phyloP scores from a whole-genome alignment of 345 rosid genomes.

The Linum lewisii region DNA sequence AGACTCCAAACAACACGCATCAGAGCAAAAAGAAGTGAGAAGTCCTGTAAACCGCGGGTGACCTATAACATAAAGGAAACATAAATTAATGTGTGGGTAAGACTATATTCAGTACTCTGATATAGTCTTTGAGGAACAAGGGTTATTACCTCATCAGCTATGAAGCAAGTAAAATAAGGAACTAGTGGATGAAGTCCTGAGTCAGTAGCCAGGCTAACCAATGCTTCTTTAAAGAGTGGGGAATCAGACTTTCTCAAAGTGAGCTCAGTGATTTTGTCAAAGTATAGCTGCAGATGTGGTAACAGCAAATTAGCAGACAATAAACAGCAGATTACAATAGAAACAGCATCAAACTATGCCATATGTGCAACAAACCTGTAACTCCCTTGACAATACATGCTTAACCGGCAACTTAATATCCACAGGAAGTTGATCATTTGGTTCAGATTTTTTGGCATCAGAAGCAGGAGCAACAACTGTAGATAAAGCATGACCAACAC shows the following conservation, averaged over 20 bases:
- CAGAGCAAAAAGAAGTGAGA: constrained; percentile 69
- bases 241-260: constrained; percentile 65
- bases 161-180: constrained; percentile 88
- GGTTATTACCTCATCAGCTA: constrained; percentile 79
- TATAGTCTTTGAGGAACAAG: neutral
- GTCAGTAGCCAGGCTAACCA: constrained; percentile 88
- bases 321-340: constrained; percentile 1
- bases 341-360: neutral
- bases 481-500: constrained; percentile 18
- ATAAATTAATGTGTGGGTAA: constrained; percentile 14
- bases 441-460: constrained; percentile 41
- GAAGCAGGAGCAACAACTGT: constrained; percentile 68
- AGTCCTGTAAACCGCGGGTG: constrained; percentile 79
- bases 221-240: constrained; percentile 73
- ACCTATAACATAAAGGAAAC: constrained; percentile 43
- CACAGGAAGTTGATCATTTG: constrained; percentile 61
- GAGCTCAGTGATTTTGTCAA: constrained; percentile 90
- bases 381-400: constrained; percentile 83
- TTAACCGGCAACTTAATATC: constrained; percentile 81
- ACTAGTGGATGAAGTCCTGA: constrained; percentile 96
- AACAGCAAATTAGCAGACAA: constrained; percentile 2
- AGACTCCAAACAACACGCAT: constrained; percentile 88
- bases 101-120: neutral
- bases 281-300: constrained; percentile 64
- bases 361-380: constrained; percentile 48